Conservation (phyloP, 2,329 filamentous ascomycete genomes). For the Xylariaceae sp. region DNA sequence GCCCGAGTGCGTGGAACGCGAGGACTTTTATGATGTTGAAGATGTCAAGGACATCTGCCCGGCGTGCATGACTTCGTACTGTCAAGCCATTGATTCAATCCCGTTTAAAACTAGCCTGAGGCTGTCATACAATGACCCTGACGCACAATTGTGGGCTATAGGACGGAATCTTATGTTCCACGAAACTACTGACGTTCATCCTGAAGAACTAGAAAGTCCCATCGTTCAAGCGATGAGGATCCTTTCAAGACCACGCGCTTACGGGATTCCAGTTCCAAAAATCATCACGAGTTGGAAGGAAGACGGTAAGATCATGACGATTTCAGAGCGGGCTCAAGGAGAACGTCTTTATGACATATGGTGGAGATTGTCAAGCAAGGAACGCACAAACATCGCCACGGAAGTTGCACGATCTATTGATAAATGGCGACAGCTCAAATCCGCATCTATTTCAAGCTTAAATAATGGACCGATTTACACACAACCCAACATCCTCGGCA, state of each 20-base stretch:
- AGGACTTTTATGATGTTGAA: conserved; percentile 22
- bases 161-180: conserved; percentile 25
- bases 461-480: conserved; percentile 15
- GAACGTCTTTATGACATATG: conserved; percentile 27
- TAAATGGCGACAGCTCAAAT: conserved; percentile 19
- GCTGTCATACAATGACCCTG: conserved; percentile 25
- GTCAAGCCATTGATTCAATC: conserved; percentile 24
- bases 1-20: neutral
- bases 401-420: conserved; percentile 22
- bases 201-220: conserved; percentile 17
- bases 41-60: conserved; percentile 26
- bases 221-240: conserved; percentile 18
- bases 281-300: conserved; percentile 30
- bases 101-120: conserved; percentile 26
- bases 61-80: conserved; percentile 26
- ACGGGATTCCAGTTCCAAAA: conserved; percentile 22
- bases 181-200: conserved; percentile 20
- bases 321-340: conserved; percentile 21
- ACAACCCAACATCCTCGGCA: conserved; percentile 24
- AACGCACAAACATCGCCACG: conserved; percentile 20
- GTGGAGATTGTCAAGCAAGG: conserved; percentile 16
- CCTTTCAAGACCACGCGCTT: conserved; percentile 7
- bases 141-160: conserved; percentile 26
- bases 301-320: conserved; percentile 26
- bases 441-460: conserved; percentile 10